These are phyloP conservation scores for Zymoseptoria passerinii DNA, from an alignment of 2,329 filamentous ascomycete genomes.

Conservation along the genomic window DNA sequence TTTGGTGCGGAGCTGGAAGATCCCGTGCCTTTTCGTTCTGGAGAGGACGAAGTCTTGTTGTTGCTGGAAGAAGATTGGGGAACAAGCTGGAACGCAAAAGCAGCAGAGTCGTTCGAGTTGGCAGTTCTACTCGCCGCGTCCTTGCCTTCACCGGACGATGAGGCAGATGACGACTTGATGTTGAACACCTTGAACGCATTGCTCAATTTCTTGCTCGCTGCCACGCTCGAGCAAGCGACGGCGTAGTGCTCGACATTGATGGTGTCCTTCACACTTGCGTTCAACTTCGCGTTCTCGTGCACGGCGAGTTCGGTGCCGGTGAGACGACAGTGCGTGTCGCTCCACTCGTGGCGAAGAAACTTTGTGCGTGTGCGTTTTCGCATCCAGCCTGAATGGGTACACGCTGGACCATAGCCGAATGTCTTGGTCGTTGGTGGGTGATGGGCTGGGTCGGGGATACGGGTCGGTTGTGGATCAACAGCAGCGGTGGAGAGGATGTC, in stretches of 20 bases:
- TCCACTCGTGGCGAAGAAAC: conserved; percentile 87
- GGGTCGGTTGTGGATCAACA: conserved; percentile 6
- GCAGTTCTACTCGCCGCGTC: background rate
- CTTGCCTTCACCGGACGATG: conserved; percentile 41
- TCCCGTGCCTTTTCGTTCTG: conserved; percentile 27
- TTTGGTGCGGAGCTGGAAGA: conserved; percentile 45
- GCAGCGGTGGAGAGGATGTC: conserved; percentile 25
- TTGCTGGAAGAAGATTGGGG: conserved; percentile 47
- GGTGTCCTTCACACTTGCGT: conserved; percentile 63
- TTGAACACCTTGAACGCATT: conserved; percentile 76
- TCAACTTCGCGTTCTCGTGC: conserved; percentile 48
- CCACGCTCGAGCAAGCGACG: conserved; percentile 71
- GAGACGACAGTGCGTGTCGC: conserved; percentile 83
- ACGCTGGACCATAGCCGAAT: conserved; percentile 28
- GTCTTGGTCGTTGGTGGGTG: conserved; percentile 24
- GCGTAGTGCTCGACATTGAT: conserved; percentile 85
- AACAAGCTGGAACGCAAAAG: conserved; percentile 79
- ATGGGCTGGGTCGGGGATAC: conserved; percentile 24
- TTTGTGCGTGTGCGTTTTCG: conserved; percentile 80
- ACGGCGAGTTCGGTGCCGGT: conserved; percentile 55
- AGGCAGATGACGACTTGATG: conserved; percentile 44
- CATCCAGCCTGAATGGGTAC: conserved; percentile 71
- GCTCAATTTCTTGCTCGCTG: conserved; percentile 70
- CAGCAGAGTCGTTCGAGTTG: conserved; percentile 34
- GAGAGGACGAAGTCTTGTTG: background rate